Conservation (phyloP, 352 stramenopile species). For the Phytophthora colocasiae region DNA sequence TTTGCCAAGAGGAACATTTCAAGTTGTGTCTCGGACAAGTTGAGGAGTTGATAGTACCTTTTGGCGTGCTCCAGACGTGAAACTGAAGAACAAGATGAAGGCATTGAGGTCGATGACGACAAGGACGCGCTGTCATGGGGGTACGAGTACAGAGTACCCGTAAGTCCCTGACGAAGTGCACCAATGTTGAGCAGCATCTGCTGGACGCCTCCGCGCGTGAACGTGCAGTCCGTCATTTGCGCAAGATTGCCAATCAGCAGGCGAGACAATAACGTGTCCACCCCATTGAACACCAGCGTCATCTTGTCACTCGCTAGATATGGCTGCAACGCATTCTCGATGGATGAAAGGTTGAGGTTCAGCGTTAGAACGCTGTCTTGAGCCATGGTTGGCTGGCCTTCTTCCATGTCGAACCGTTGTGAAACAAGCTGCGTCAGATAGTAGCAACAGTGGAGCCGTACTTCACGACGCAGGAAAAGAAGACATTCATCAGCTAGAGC, state of each 20-base stretch:
- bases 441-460: conserved; percentile 79
- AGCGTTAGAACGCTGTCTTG: conserved; percentile 77
- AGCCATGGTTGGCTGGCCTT: conserved; percentile 68
- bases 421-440: conserved; percentile 80
- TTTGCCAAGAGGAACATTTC: conserved; percentile 85
- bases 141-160: conserved; percentile 78
- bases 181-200: conserved; percentile 85
- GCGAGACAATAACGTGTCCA: conserved; percentile 68
- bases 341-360: conserved; percentile 79
- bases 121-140: conserved; percentile 50
- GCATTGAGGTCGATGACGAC: conserved; percentile 20
- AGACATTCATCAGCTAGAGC: conserved; percentile 79
- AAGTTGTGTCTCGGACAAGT: conserved; percentile 76
- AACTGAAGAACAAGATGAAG: conserved; percentile 36
- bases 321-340: conserved; percentile 77
- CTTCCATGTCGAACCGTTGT: conserved; percentile 64
- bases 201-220: conserved; percentile 75
- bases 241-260: conserved; percentile 72
- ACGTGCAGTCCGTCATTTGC: conserved; percentile 67
- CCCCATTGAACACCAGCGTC: conserved; percentile 71
- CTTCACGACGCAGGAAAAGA: conserved; percentile 79
- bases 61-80: conserved; percentile 83
- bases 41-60: conserved; percentile 78
- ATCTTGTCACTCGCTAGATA: conserved; percentile 83
- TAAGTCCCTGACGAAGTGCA: conserved; percentile 79